These are phyloP conservation scores for Rhynchosporium graminicola DNA, from an alignment of 2,329 filamentous ascomycete genomes.

Conservation along the genomic window DNA sequence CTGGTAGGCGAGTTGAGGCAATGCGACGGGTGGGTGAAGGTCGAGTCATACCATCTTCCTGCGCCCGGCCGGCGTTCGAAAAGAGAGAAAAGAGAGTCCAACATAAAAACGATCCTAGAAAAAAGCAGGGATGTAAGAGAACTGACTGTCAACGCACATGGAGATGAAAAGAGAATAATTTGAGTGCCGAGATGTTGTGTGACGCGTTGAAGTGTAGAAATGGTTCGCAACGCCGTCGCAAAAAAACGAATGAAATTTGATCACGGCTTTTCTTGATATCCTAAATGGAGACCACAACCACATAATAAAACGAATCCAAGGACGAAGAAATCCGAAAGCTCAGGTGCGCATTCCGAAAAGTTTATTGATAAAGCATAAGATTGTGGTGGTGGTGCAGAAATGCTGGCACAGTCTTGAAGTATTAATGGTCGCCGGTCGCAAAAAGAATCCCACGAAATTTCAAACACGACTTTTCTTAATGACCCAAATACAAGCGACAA, in stretches of 20 bases:
- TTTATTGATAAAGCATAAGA: conserved; percentile 17
- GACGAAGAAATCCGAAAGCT: conserved; percentile 12
- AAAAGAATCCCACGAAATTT: too few relatives aligned
- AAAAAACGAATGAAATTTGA: conserved; percentile 21
- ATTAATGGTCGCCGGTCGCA: conserved; percentile 4
- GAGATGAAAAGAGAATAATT: not conserved
- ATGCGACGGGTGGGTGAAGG: conserved; percentile 1
- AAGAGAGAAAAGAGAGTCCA: not conserved
- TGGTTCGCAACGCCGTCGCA: conserved; percentile 25
- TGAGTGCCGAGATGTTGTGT: not conserved
- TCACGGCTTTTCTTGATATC: conserved; percentile 25
- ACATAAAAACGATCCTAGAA: not conserved
- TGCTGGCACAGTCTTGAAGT: conserved; percentile 14
- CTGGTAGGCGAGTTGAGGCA: not conserved
- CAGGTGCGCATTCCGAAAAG: not conserved
- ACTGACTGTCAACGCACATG: not conserved
- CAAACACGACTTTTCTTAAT: too few relatives aligned
- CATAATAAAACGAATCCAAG: conserved; percentile 14
- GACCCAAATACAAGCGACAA: too few relatives aligned
- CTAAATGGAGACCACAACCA: conserved; percentile 12
- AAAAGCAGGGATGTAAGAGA: not conserved
- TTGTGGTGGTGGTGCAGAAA: conserved; percentile 22
- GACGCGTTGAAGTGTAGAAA: conserved; percentile 5
- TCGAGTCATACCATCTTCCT: conserved; percentile 12
- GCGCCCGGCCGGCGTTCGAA: not conserved